A percentile compares a stretch with the other conserved stretches of the same genome.
phyloP scores from a whole-genome alignment of 148 eudicot genomes.

The Hydrangea macrophylla region DNA sequence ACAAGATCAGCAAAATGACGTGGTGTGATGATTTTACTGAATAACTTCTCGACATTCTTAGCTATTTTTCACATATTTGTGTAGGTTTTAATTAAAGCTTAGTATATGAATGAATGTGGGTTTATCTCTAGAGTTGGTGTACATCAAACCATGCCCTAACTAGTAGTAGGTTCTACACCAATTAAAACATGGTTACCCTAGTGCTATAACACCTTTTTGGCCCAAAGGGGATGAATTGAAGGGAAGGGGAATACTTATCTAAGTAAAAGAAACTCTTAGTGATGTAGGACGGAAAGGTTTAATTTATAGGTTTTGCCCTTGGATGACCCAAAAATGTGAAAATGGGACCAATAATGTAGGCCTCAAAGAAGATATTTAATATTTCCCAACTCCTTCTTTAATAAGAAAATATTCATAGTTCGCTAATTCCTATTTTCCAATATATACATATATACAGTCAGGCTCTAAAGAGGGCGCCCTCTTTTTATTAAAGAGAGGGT shows the following conservation, averaged over 20 bases:
- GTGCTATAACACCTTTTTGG: not conserved
- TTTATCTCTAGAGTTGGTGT: slow-evolving; percentile 1
- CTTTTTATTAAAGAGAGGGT: no score
- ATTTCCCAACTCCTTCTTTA: not conserved
- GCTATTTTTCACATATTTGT: not conserved
- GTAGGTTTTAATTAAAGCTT: not conserved
- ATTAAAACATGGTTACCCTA: not conserved
- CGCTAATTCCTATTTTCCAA: no score
- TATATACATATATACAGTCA: no score
- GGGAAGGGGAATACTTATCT: not conserved
- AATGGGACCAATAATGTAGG: not conserved
- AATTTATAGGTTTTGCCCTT: not conserved
- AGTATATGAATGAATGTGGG: not conserved
- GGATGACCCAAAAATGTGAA: not conserved
- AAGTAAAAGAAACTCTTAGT: not conserved
- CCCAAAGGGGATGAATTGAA: not conserved
- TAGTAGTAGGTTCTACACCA: not conserved
- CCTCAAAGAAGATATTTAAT: not conserved
- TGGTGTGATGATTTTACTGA: no score
- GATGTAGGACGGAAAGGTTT: not conserved
- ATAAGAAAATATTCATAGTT: not conserved
- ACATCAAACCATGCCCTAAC: not conserved
- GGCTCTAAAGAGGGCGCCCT: no score
- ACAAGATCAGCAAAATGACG: no score
- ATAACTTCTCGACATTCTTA: no score